phyloP scores from a whole-genome alignment of 371 early-diverging fungal species.

The Circinella umbellata region DNA sequence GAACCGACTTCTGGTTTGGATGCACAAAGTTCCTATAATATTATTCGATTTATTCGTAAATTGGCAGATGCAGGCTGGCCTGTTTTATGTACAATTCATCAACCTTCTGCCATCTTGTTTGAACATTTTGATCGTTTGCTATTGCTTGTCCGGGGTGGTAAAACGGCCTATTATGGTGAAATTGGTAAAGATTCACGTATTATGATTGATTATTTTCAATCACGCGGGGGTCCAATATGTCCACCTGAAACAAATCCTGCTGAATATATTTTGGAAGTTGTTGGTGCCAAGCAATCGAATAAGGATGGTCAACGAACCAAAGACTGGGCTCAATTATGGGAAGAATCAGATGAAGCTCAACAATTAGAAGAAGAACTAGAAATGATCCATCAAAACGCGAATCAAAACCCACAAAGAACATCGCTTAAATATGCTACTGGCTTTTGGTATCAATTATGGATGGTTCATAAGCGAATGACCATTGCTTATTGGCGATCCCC shows the following conservation, averaged over 20 bases:
- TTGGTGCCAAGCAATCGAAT: conserved; percentile 49
- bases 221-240: conserved; percentile 57
- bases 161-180: conserved; percentile 62
- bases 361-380: conserved; percentile 30
- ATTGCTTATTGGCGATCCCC: conserved; percentile 59
- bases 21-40: conserved; percentile 68
- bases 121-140: conserved; percentile 67
- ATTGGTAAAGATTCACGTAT: conserved; percentile 57
- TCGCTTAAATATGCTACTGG: conserved; percentile 36
- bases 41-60: conserved; percentile 65
- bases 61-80: conserved; percentile 64
- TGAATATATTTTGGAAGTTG: conserved; percentile 66
- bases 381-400: conserved; percentile 23
- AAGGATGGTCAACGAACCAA: conserved; percentile 35
- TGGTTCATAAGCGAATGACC: conserved; percentile 57
- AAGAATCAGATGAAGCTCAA: conserved; percentile 36
- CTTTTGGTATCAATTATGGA: conserved; percentile 36
- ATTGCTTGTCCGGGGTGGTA: conserved; percentile 66
- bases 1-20: conserved; percentile 81
- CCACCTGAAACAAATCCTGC: conserved; percentile 63
- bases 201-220: conserved; percentile 62
- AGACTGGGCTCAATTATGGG: conserved; percentile 65
- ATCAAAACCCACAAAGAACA: conserved; percentile 22
- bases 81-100: conserved; percentile 68
- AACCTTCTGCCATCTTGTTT: conserved; percentile 68